Evolutionary conservation across 1,284 basidiomycete genomes (phyloP).

Genomic region (Cryptococcus neoformans): DNA sequence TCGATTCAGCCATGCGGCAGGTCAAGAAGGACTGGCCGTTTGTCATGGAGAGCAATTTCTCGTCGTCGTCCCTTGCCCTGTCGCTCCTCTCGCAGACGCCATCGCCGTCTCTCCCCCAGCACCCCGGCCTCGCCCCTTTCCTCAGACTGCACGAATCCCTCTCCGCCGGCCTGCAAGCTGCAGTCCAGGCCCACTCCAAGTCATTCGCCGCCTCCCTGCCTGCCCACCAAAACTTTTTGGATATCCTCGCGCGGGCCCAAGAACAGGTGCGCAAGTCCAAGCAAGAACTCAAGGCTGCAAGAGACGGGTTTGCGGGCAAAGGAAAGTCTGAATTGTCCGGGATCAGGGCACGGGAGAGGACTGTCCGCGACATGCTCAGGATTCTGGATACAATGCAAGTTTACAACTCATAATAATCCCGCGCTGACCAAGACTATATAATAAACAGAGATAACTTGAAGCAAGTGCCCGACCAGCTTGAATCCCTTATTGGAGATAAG

Average conservation of each 20-base stretch:
- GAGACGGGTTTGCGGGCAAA: conserved; percentile 45
- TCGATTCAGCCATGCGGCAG: conserved; percentile 66
- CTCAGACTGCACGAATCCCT: conserved; percentile 36
- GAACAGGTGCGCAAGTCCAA: conserved; percentile 69
- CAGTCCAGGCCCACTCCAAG: conserved; percentile 72
- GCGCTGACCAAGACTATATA: conserved; percentile 1
- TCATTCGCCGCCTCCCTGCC: conserved; percentile 87
- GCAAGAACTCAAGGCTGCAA: conserved; percentile 62
- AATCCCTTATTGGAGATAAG: conserved; percentile 94
- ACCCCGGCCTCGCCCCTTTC: conserved; percentile 38
- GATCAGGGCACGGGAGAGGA: conserved; percentile 76
- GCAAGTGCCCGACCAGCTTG: conserved; percentile 85
- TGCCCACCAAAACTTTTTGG: conserved; percentile 73
- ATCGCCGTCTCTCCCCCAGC: conserved; percentile 30
- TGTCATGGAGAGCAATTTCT: conserved; percentile 82
- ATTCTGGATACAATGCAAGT: conserved; percentile 86
- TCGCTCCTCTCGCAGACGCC: conserved; percentile 74
- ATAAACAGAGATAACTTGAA: conserved; percentile 76
- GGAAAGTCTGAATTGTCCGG: conserved; percentile 72
- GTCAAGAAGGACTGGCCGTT: conserved; percentile 89
- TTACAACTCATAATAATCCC: neutral
- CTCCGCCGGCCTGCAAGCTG: conserved; percentile 43
- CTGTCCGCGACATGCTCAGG: conserved; percentile 83
- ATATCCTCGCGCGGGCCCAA: conserved; percentile 67
- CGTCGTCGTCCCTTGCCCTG: conserved; percentile 83